These are phyloP conservation scores for Magnaporthiopsis rhizophila DNA, from an alignment of 2,329 filamentous ascomycete genomes.

Conservation along the genomic window DNA sequence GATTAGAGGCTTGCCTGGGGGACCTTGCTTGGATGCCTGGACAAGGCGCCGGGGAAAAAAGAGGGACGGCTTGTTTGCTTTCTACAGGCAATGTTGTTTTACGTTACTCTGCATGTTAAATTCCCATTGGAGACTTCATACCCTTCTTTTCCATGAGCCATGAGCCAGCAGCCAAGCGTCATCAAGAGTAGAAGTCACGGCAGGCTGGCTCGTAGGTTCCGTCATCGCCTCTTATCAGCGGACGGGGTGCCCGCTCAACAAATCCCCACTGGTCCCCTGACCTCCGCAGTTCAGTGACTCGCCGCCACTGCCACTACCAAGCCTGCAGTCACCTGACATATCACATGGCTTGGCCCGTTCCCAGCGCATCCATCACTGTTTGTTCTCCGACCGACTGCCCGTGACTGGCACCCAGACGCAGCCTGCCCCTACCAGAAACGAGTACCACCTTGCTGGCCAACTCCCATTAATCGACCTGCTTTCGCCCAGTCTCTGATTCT, in stretches of 20 bases:
- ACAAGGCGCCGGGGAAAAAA: background rate
- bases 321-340: background rate
- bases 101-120: too few species aligned
- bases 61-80: background rate
- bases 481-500: background rate
- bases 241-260: background rate
- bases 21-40: background rate
- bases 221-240: background rate
- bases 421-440: background rate
- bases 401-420: background rate
- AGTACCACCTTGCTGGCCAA: slow-evolving; percentile 1
- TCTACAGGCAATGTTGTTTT: too few species aligned
- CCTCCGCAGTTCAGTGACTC: background rate
- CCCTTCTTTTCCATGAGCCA: too few species aligned
- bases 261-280: background rate
- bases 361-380: background rate
- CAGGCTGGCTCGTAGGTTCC: background rate
- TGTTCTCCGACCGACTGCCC: slow-evolving; percentile 8
- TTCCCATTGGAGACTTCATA: too few species aligned
- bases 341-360: background rate
- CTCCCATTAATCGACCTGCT: background rate
- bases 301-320: too few species aligned
- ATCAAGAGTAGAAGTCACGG: background rate
- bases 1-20: too few species aligned
- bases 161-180: too few species aligned